Evolutionary conservation across 129 eudicot genomes (phyloP).

Genomic region (Centella asiatica): DNA sequence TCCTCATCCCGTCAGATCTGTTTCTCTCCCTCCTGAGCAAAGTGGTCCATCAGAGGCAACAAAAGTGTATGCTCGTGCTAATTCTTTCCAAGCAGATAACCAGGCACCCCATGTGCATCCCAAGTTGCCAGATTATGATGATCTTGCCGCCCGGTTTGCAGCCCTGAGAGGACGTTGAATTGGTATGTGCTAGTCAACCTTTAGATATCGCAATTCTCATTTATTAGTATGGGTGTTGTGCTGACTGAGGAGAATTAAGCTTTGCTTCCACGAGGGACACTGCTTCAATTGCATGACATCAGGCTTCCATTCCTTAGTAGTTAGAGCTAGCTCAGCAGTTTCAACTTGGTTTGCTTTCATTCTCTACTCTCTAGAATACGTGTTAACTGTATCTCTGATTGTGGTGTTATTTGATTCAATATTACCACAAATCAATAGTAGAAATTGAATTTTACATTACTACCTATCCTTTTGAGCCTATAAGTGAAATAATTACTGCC

Average conservation of each 20-base stretch:
- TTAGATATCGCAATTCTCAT: background rate
- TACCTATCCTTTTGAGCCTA: too few species aligned
- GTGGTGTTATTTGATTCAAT: background rate
- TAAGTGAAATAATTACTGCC: background rate
- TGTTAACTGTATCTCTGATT: background rate
- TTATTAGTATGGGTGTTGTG: background rate
- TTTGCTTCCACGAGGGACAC: background rate
- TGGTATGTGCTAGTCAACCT: constrained; percentile 8
- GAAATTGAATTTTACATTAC: background rate
- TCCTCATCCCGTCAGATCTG: constrained; percentile 48
- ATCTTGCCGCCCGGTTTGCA: constrained; percentile 84
- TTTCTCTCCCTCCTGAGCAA: constrained; percentile 64
- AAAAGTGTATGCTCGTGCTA: constrained; percentile 66
- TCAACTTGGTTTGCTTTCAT: background rate
- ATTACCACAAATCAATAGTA: background rate
- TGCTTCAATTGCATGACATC: constrained; percentile 5
- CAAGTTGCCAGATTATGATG: constrained; percentile 91
- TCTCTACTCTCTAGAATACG: constrained; percentile 6
- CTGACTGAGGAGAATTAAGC: constrained; percentile 5
- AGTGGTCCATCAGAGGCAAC: constrained; percentile 23
- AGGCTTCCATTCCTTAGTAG: constrained; percentile 1
- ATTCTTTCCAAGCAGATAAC: constrained; percentile 71
- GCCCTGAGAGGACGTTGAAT: constrained; percentile 52
- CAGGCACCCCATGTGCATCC: constrained; percentile 93
- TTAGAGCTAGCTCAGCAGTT: background rate